A percentile compares a stretch with the other conserved stretches of the same genome.
Conservation (phyloP, 495 filamentous ascomycete genomes). For the Penicillium tannophilum region DNA sequence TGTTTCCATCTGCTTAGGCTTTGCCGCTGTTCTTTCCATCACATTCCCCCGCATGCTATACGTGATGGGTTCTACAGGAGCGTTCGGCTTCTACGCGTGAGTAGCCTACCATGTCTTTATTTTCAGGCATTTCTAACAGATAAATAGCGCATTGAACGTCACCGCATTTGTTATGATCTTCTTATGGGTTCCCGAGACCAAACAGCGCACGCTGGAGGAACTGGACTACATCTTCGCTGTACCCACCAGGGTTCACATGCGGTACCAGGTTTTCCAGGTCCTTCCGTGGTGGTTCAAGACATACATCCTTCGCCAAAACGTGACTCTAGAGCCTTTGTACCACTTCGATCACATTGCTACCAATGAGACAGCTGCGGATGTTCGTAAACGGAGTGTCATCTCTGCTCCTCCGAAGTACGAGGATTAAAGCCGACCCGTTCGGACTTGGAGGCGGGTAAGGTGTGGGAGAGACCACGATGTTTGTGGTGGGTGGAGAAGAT, state of each 20-base stretch:
- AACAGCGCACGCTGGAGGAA: slow-evolving; percentile 79
- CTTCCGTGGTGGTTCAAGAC: slow-evolving; percentile 73
- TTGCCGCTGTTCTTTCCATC: slow-evolving; percentile 71
- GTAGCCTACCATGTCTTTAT: background rate
- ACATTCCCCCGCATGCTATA: slow-evolving; percentile 68
- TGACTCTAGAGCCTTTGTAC: slow-evolving; percentile 64
- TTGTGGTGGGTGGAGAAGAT: no score
- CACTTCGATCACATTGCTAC: slow-evolving; percentile 49
- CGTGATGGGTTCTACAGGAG: slow-evolving; percentile 56
- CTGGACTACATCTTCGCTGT: slow-evolving; percentile 84
- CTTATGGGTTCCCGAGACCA: slow-evolving; percentile 77
- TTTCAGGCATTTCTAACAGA: slow-evolving; percentile 20
- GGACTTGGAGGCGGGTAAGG: background rate
- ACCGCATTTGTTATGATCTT: slow-evolving; percentile 71
- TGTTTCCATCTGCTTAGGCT: slow-evolving; percentile 71
- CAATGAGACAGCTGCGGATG: background rate
- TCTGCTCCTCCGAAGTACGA: background rate
- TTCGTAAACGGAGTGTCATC: background rate
- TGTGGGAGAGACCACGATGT: background rate
- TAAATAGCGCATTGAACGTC: slow-evolving; percentile 63
- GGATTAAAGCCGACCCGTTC: background rate
- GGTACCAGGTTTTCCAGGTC: slow-evolving; percentile 63
- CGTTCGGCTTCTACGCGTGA: slow-evolving; percentile 54
- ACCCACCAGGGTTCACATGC: slow-evolving; percentile 61
- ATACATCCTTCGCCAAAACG: slow-evolving; percentile 61